Base-by-base conservation (phyloP, 106 monocot genomes). In the Allium fistulosum region DNA sequence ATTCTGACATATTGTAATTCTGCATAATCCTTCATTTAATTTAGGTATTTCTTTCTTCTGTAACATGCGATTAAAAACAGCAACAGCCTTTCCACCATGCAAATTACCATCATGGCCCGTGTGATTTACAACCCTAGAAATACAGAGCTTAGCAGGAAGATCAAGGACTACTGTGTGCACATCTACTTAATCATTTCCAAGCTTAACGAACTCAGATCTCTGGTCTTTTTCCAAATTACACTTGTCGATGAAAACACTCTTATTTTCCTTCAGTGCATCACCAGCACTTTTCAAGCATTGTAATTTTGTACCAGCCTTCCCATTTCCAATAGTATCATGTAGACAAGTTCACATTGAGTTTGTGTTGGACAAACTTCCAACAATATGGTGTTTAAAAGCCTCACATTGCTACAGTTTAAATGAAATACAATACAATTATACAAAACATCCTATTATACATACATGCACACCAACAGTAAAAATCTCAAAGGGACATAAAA, bases 1-100 rank as follows among this genome's bases (percentile, higher is more conserved):
- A 53, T 75, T 78, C 11, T 74, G 82, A 75, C 97, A 97, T 72
- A 84, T 90, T 55, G 79, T 87, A 53, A 97, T 92, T 55, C 97
- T 63, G 67, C 77, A 80, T 59, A 97, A 90, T 49, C 97, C 97
- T 81, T 97, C 97, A 58, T 62, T 84, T 26, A 92, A 60, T 22
- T 83, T 78, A 12, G 97, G 92, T 9, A 64, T 66, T 69, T 87
- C 97, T 65, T 84, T 92, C 62, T 84, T 97, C 22, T 97, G 86
- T 48, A 92, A 76, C 97, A 97, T 97, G 17, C 84, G 77, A 63
- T 97, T 97, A 17, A 97, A 88, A 65, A 97, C 92, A 70, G 81
- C 86, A 51, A 89, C 97, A 70, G 97, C 97, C 79, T 61, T 87
- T 57, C 97, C 87, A 57, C 97, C 97, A 66, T 97, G 97, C 58